phyloP scores from a whole-genome alignment of 768 basidiomycete genomes.

The Rhodotorula babjevae region DNA sequence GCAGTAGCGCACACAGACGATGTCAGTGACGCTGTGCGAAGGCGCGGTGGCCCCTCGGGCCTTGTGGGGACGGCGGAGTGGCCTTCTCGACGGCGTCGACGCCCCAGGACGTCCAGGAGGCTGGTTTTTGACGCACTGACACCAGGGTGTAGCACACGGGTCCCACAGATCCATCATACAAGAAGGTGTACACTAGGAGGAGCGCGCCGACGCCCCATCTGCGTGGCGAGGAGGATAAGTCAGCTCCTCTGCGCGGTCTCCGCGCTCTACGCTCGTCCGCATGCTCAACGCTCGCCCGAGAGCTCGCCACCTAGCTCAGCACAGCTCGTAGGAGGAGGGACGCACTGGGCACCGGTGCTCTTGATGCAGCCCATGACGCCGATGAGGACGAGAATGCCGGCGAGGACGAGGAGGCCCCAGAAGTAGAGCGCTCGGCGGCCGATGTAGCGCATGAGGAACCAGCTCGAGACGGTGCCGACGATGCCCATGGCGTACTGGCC shows the following conservation, averaged over 20 bases:
- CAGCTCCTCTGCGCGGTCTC: too few relatives aligned
- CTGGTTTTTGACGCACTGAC: too few relatives aligned
- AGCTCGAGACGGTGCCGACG: constrained; percentile 18
- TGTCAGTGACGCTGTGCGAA: not conserved
- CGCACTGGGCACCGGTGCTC: constrained; percentile 4
- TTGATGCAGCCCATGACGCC: constrained; percentile 45
- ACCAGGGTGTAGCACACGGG: constrained; percentile 29
- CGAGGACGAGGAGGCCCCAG: constrained; percentile 44
- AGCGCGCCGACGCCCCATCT: constrained; percentile 44
- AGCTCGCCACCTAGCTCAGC: too few relatives aligned
- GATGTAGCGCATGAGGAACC: constrained; percentile 42
- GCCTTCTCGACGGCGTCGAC: too few relatives aligned
- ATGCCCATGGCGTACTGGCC: constrained; percentile 43
- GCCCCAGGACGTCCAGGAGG: not conserved
- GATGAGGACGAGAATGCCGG: constrained; percentile 45
- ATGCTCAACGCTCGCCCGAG: too few relatives aligned
- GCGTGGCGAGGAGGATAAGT: not conserved
- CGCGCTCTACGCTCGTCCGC: too few relatives aligned
- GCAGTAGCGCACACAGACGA: not conserved
- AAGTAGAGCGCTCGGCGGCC: constrained; percentile 50
- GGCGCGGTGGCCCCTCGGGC: too few relatives aligned
- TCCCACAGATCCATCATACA: constrained; percentile 9
- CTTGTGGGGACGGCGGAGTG: too few relatives aligned
- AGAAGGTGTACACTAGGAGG: constrained; percentile 46
- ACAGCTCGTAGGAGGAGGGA: too few relatives aligned